Base-by-base conservation (phyloP, 2,329 filamentous ascomycete species). In the Eurotiales sp. region DNA sequence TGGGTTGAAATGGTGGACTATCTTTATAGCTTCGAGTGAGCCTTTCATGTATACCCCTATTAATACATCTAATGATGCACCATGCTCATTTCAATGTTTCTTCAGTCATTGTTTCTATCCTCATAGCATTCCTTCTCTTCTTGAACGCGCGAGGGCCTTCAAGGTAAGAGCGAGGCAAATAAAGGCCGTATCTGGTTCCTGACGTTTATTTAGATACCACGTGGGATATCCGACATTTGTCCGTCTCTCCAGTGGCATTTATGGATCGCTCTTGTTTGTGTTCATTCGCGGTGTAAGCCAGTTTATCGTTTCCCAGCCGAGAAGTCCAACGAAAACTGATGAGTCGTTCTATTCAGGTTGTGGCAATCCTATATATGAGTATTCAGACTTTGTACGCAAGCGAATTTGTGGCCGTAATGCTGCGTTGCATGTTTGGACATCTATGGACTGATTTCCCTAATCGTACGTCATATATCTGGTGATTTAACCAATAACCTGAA, bases 251-350 rank as follows among this genome's bases (percentile, higher is more conserved):
- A 19, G 32, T 15, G 49, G 49, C 1, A 51, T 51, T 8, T 51
- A 51, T 15, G 49, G 49, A 19, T 51, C 49, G n/a, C 42, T 51
- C 6, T 23, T 46, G 8, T 51, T 51, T n/a, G 8, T 51, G 10
- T 51, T 51, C 23, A 51, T 51, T 17, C 49, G 49, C 17, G 49
- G 49, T 29, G 49, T 51, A 51, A 51, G 48, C 27, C 12, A 25
- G n/a, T n/a, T n/a, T 32, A 45, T 17, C 8, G 4, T 12, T 21
- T 14, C 17, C 14, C 8, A 2, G 17, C 37, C 3, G 2, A 40
- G 23, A 8, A 14, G n/a, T 6, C 12, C 6, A 19, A 32, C 29
- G 19, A 10, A 21, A 12, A 23, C 12, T 36, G n/a, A 34, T 30
- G 30, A 17, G 1, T 23, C 0, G n/a, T n/a, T 30, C 25, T 46